Evolutionary conservation across 345 rosid species (phyloP).

Genomic region (Salix caprea): DNA sequence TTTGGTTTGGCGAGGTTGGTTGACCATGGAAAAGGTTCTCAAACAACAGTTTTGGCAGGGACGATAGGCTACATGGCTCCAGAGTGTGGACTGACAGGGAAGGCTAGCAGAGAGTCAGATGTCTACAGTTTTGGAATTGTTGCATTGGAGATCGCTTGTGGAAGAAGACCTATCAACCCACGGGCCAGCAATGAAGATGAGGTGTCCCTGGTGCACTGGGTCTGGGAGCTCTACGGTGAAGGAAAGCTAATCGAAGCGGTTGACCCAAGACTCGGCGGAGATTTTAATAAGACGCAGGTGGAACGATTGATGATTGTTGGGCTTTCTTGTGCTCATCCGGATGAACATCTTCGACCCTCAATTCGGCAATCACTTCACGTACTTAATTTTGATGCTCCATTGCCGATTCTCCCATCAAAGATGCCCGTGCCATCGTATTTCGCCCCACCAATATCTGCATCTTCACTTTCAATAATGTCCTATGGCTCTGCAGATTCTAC

Average conservation of each 20-base stretch:
- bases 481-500: too few species aligned
- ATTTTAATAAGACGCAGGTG: neutral
- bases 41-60: slow-evolving; percentile 22
- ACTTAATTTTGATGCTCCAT: slow-evolving; percentile 4
- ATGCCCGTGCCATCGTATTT: slow-evolving; percentile 9
- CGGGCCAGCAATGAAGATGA: too few species aligned
- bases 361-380: slow-evolving; percentile 5
- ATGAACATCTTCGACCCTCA: neutral
- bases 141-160: slow-evolving; percentile 25
- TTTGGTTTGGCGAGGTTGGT: slow-evolving; percentile 30
- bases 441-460: neutral
- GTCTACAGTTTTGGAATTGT: slow-evolving; percentile 38
- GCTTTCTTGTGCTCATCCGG: slow-evolving; percentile 12
- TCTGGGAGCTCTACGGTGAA: too few species aligned
- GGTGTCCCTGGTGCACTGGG: too few species aligned
- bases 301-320: slow-evolving; percentile 10
- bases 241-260: too few species aligned
- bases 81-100: slow-evolving; percentile 15
- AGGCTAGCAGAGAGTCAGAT: slow-evolving; percentile 33
- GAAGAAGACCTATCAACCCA: neutral
- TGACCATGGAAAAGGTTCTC: slow-evolving; percentile 24
- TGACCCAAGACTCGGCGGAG: too few species aligned
- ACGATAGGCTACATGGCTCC: slow-evolving; percentile 33
- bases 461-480: too few species aligned
- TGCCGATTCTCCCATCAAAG: slow-evolving; percentile 8